Conservation (phyloP, 768 basidiomycete species). For the Daedaleopsis nitida region DNA sequence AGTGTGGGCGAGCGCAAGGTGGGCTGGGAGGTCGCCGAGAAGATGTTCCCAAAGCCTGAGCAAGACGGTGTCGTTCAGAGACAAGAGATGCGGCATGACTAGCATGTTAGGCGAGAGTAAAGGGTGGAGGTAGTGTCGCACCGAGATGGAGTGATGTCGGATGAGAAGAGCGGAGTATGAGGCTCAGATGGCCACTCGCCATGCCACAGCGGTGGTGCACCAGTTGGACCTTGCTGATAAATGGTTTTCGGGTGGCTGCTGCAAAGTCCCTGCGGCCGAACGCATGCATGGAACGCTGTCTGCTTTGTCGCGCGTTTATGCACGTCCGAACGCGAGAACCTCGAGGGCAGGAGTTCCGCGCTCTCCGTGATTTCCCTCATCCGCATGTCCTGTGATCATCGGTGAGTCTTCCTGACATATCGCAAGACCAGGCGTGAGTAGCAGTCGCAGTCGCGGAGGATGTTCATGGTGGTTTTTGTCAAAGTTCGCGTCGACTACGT, state of each 20-base stretch:
- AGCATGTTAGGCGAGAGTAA: background rate
- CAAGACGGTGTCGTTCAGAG: slow-evolving; percentile 14
- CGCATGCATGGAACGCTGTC: slow-evolving; percentile 9
- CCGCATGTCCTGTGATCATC: slow-evolving; percentile 15
- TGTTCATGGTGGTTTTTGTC: background rate
- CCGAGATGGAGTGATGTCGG: slow-evolving; percentile 9
- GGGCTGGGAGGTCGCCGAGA: slow-evolving; percentile 22
- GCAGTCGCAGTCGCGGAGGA: background rate
- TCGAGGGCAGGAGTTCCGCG: slow-evolving; percentile 13
- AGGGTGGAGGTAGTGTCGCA: background rate
- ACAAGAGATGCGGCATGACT: slow-evolving; percentile 13
- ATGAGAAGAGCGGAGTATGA: slow-evolving; percentile 11
- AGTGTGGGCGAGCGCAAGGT: slow-evolving; percentile 26
- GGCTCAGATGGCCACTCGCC: slow-evolving; percentile 5
- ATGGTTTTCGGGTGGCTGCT: background rate
- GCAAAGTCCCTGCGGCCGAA: background rate
- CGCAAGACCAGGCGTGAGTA: background rate
- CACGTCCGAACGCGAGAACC: slow-evolving; percentile 13
- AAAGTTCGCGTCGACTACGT: background rate
- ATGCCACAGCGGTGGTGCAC: slow-evolving; percentile 10
- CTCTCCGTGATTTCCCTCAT: slow-evolving; percentile 16
- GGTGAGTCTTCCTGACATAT: background rate
- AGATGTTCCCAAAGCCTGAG: slow-evolving; percentile 20
- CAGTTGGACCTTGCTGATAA: background rate
- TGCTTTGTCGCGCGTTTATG: background rate